Evolutionary conservation across 2,329 filamentous ascomycete species (phyloP), one percentile per base, ranked within the genome.

Genomic region (Diaporthe helianthi): DNA sequence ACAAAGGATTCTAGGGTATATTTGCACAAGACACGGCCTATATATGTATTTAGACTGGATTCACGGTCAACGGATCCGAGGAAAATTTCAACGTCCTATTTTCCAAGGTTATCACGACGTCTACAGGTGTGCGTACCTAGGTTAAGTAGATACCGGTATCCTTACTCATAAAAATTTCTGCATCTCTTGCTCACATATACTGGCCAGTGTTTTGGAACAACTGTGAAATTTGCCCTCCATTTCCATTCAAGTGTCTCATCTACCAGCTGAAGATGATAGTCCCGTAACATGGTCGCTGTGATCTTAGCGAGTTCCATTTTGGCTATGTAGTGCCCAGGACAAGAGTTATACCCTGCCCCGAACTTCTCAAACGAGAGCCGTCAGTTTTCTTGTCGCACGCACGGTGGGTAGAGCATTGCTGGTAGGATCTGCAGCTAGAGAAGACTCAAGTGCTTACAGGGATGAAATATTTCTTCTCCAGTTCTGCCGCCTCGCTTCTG

Each of bases 211-310:
- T 74, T 69, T 2, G 75, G 74, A 12, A 75, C 71, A 2, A 73
- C 68, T 7, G 71, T 75, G 44, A 77, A 75, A 36, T 74, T 73
- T 2, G 74, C 74, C 66, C 73, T 74, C 61, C 71, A 76, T 31
- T 58, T 71, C 75, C 76, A 77, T 44, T 76, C 71, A 24, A 74
- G 65, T 9, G 69, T 60, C 26, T 67, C 65, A 46, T 76, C 67
- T 10, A 74, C 73, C 49, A 73, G 72, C 4, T 66, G 52, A 19
- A 76, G 69, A 26, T 75, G 72, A 10, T 60, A 68, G 17, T 68
- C 44, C 17, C 54, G 31, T 38, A 68, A 33, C 4, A 68, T 17
- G 9, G 65, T 68, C 6, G 26, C 65, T 13, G 54, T 49, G 17
- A 61, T 68, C 22, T 68, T 68, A 4, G 53, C 41, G 19, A 68